phyloP scores from a whole-genome alignment of 108 stramenopile genomes.

The Cyclostephanos tholiformis region DNA sequence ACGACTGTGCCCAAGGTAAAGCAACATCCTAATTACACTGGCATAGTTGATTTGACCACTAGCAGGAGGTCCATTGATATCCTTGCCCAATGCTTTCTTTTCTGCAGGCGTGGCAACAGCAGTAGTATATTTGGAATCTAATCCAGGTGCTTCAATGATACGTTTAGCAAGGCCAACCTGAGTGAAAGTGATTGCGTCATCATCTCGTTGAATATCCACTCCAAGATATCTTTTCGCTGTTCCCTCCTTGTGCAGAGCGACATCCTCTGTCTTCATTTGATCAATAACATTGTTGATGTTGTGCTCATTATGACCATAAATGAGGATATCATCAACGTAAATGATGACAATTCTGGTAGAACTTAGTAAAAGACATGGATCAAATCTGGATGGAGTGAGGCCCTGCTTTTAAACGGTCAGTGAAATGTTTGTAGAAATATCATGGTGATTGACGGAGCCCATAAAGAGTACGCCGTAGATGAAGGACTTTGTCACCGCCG shows the following conservation, averaged over 20 bases:
- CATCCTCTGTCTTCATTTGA: too few species aligned
- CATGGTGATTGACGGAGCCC: conserved; percentile 30
- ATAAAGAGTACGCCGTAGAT: conserved; percentile 33
- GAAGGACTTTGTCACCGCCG: neutral
- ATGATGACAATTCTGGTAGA: conserved; percentile 17
- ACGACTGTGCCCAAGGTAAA: conserved; percentile 10
- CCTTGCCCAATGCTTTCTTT: neutral
- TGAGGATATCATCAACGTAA: too few species aligned
- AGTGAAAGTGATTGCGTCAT: conserved; percentile 3
- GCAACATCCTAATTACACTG: neutral
- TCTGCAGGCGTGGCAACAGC: neutral
- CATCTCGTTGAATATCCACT: neutral
- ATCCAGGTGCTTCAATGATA: conserved; percentile 53
- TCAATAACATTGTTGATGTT: too few species aligned
- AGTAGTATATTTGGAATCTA: neutral
- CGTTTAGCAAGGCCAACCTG: conserved; percentile 53
- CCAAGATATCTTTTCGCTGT: conserved; percentile 24
- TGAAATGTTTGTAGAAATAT: conserved; percentile 40
- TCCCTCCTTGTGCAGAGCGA: conserved; percentile 1
- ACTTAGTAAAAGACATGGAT: conserved; percentile 49
- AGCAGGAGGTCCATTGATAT: neutral
- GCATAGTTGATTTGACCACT: neutral
- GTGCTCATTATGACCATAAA: too few species aligned
- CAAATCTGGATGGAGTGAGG: conserved; percentile 19
- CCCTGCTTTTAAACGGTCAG: conserved; percentile 3